phyloP scores from a whole-genome alignment of 129 eudicot genomes.

The Mikania micrantha region DNA sequence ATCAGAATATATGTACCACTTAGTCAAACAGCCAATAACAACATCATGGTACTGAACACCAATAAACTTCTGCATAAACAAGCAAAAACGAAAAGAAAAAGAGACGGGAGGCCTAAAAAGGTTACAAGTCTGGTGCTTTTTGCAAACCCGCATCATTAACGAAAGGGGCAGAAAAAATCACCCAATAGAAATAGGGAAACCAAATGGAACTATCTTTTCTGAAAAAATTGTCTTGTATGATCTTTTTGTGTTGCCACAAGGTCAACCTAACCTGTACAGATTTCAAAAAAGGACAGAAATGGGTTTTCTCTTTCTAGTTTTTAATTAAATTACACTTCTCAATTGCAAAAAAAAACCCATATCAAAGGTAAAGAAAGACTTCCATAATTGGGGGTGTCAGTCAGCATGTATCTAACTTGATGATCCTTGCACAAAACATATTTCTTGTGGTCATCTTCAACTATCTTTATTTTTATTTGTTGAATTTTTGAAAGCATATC shows the following conservation, averaged over 20 bases:
- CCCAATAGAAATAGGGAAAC: neutral
- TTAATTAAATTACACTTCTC: conserved; percentile 48
- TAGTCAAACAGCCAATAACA: conserved; percentile 2
- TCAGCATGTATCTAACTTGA: conserved; percentile 22
- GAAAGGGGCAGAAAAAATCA: neutral
- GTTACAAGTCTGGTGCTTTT: conserved; percentile 5
- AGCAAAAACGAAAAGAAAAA: neutral
- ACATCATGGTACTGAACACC: conserved; percentile 11
- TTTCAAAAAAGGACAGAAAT: conserved; percentile 33
- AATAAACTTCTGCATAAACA: conserved; percentile 19
- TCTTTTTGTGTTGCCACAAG: conserved; percentile 34
- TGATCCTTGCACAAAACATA: conserved; percentile 12
- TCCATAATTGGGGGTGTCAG: conserved; percentile 13
- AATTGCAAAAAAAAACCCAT: conserved; percentile 32
- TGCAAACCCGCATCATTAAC: neutral
- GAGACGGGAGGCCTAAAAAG: neutral
- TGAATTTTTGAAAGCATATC: neutral
- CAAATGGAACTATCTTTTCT: neutral
- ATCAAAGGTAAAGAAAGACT: conserved; percentile 19
- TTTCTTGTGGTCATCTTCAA: conserved; percentile 22
- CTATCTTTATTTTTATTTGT: conserved; percentile 1
- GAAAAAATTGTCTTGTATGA: conserved; percentile 35
- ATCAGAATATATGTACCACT: neutral
- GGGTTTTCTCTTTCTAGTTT: conserved; percentile 46
- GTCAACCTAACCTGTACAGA: conserved; percentile 63